phyloP scores from a whole-genome alignment of 805 yeast species.

The Candida awuae region DNA sequence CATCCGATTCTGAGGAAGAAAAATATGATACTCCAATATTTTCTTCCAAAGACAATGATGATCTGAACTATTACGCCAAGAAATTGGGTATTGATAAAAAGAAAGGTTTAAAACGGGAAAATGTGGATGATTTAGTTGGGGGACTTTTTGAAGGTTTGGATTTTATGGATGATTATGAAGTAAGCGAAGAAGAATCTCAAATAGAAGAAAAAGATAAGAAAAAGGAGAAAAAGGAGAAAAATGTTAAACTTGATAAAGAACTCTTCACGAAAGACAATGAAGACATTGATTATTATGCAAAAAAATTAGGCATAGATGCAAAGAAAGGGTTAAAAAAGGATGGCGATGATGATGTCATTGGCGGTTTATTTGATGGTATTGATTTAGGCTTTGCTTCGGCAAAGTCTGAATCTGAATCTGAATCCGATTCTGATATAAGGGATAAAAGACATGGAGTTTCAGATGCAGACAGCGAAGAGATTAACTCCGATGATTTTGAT shows the following conservation, averaged over 20 bases:
- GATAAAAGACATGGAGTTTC: constrained; percentile 11
- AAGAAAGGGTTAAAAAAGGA: constrained; percentile 43
- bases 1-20: constrained; percentile 14
- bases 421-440: neutral
- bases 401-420: constrained; percentile 11
- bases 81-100: constrained; percentile 62
- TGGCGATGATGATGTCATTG: constrained; percentile 72
- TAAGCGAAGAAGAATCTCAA: constrained; percentile 14
- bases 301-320: constrained; percentile 61
- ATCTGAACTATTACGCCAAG: constrained; percentile 75
- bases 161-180: constrained; percentile 22
- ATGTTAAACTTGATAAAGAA: constrained; percentile 39
- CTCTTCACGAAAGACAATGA: constrained; percentile 56
- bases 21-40: constrained; percentile 11
- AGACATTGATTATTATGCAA: constrained; percentile 77
- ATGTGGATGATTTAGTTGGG: constrained; percentile 70
- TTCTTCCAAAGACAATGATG: constrained; percentile 51
- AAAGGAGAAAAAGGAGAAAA: constrained; percentile 1
- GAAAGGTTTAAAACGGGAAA: constrained; percentile 40
- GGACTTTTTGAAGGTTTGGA: constrained; percentile 73
- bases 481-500: constrained; percentile 27
- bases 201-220: constrained; percentile 4
- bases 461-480: constrained; percentile 19
- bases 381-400: constrained; percentile 33
- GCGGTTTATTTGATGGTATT: constrained; percentile 71